Conservation (phyloP, 371 early-diverging fungal genomes). For the Zychaea mexicana region DNA sequence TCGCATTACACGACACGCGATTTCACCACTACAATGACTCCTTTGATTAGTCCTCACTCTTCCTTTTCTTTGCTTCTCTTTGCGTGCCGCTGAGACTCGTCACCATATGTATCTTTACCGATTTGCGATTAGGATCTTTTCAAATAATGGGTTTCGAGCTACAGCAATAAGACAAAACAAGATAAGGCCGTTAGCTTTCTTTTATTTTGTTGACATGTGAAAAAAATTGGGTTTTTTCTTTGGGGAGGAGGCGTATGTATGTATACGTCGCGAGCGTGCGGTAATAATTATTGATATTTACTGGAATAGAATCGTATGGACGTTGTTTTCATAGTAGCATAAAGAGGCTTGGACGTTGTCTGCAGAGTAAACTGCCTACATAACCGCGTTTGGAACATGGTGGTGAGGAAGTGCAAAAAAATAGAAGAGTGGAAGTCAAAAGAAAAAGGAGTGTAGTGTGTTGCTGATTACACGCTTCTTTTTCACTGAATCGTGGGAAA, state of each 20-base stretch:
- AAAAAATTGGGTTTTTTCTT: no score
- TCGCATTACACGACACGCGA: constrained; percentile 86
- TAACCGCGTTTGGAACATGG: constrained; percentile 1
- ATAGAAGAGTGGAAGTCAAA: background rate
- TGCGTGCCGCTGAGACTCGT: background rate
- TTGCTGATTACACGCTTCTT: no score
- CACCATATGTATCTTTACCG: constrained; percentile 42
- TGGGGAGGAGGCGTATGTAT: background rate
- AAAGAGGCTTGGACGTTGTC: background rate
- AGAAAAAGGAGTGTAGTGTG: background rate
- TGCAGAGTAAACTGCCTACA: background rate
- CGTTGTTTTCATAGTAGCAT: background rate
- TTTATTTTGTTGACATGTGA: background rate
- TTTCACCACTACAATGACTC: constrained; percentile 68
- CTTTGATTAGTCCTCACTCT: background rate
- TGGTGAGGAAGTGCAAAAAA: background rate
- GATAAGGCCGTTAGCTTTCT: background rate
- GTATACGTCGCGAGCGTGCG: background rate
- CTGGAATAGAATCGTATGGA: background rate
- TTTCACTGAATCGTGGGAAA: background rate
- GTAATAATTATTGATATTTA: background rate
- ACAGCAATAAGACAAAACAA: background rate
- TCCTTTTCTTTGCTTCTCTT: background rate
- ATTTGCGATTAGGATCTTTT: constrained; percentile 89
- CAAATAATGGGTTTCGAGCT: constrained; percentile 76